Evolutionary conservation across 1,139 yeast species (phyloP).

Genomic region (Wickerhamomyces sp.): DNA sequence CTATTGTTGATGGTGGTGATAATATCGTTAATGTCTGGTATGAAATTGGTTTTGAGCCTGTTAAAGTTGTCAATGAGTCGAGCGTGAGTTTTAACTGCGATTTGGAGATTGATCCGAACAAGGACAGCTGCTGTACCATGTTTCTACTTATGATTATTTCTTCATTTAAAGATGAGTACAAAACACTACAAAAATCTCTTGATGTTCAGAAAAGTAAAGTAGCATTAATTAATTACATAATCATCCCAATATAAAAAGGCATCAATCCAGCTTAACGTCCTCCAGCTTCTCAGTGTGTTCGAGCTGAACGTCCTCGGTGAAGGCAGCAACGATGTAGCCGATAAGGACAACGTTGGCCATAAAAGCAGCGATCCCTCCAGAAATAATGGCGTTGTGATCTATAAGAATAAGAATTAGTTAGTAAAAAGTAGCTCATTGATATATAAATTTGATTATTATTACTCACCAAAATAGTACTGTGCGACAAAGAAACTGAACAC

Average conservation of each 20-base stretch:
- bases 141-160: too few relatives aligned
- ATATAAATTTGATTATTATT: conserved; percentile 7
- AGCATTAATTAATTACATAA: neutral
- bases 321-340: conserved; percentile 83
- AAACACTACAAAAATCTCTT: neutral
- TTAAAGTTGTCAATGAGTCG: conserved; percentile 29
- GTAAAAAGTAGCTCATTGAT: neutral
- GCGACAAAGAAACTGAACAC: conserved; percentile 63
- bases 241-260: neutral
- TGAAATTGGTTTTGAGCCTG: conserved; percentile 29
- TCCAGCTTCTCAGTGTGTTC: conserved; percentile 32
- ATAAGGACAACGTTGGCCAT: conserved; percentile 84
- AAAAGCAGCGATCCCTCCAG: conserved; percentile 89
- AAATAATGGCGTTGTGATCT: conserved; percentile 51
- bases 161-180: too few relatives aligned
- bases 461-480: conserved; percentile 42
- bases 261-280: conserved; percentile 29
- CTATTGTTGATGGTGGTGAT: conserved; percentile 29
- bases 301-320: conserved; percentile 61
- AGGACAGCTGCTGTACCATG: conserved; percentile 36
- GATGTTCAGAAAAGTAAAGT: neutral
- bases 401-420: conserved; percentile 6
- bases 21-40: conserved; percentile 27
- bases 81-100: conserved; percentile 27
- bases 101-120: conserved; percentile 27